A percentile compares a stretch with the other conserved stretches of the same genome.
phyloP scores from a whole-genome alignment of 352 stramenopile species.

The Pythium periplocum region DNA sequence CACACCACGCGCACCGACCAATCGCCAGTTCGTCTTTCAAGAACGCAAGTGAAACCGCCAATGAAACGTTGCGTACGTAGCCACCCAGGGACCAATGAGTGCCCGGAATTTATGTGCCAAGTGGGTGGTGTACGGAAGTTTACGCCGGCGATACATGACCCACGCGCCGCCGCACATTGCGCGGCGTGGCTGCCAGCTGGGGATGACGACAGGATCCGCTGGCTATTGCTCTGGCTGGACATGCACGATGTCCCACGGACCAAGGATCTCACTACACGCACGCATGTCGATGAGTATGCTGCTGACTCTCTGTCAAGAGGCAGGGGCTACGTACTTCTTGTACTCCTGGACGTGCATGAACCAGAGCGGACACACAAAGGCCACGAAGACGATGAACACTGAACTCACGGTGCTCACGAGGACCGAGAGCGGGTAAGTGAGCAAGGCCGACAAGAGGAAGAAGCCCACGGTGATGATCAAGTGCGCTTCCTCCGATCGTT shows the following conservation, averaged over 20 bases:
- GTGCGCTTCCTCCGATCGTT: slow-evolving; percentile 61
- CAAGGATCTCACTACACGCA: slow-evolving; percentile 70
- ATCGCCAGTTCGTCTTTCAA: no score
- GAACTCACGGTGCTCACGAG: slow-evolving; percentile 58
- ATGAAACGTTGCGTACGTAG: no score
- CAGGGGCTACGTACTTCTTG: slow-evolving; percentile 75
- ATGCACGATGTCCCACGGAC: slow-evolving; percentile 90
- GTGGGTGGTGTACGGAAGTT: no score
- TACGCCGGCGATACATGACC: no score
- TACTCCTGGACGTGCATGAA: slow-evolving; percentile 89
- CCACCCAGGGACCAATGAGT: no score
- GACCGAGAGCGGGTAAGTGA: slow-evolving; percentile 72
- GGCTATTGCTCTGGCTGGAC: slow-evolving; percentile 21
- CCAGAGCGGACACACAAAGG: slow-evolving; percentile 84
- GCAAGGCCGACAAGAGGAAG: slow-evolving; percentile 60
- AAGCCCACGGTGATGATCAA: slow-evolving; percentile 60
- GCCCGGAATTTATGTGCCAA: no score
- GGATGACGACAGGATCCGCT: not conserved
- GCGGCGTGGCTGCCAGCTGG: no score
- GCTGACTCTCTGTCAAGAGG: slow-evolving; percentile 3
- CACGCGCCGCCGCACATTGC: no score
- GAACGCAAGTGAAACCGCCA: no score
- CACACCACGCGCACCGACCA: no score
- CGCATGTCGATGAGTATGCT: slow-evolving; percentile 13
- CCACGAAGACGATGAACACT: slow-evolving; percentile 73